Evolutionary conservation across 176 grass and related monocot species (phyloP), one percentile per base, ranked within the genome.

Genomic region (Oryza officinalis): DNA sequence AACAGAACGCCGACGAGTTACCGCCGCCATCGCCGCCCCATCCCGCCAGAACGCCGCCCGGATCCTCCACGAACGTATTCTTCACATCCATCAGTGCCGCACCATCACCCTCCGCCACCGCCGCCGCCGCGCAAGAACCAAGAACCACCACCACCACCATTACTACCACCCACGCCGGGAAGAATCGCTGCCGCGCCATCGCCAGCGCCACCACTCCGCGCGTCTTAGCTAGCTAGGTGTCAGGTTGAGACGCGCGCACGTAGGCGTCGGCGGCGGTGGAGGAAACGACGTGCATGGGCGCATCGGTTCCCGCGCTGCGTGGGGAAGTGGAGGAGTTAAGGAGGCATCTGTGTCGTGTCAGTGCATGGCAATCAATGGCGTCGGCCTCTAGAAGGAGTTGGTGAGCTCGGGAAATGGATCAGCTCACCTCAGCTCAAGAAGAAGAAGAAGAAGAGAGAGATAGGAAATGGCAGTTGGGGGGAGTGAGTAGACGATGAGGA

Each of bases 81-180:
- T 92, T 98, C 64, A 92, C 87, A 52, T 92, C 83, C 64, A 98
- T 41, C 23, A 98, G 79, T 74, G 78, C 87, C 44, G 85, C 87
- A 10, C 90, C 85, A 10, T 93, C 85, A 10, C 66, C 31, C 18
- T 25, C 52, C 61, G 65, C 68, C 44, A 38, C 22, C 65, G 18
- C 69, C 54, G 40, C 49, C 65, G 33, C 50, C 38, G 43, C 13
- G 10, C 31, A 81, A 31, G 47, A 81, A 77, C 87, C 69, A 44
- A 84, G 71, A 72, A 71, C 18, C 2, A 43, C 25, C 23, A 50
- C 6, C 73, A 15, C 20, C 30, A 40, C 11, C 8, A 54, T 54
- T 54, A 40, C 9, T 10, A 41, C 40, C 35, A 54, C 15, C 80
- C 71, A 83, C 12, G 69, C 8, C 35, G 25, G 63, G 63, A 81